Base-by-base conservation (phyloP, 2,329 filamentous ascomycete species). In the Neofusicoccum umdonicola region DNA sequence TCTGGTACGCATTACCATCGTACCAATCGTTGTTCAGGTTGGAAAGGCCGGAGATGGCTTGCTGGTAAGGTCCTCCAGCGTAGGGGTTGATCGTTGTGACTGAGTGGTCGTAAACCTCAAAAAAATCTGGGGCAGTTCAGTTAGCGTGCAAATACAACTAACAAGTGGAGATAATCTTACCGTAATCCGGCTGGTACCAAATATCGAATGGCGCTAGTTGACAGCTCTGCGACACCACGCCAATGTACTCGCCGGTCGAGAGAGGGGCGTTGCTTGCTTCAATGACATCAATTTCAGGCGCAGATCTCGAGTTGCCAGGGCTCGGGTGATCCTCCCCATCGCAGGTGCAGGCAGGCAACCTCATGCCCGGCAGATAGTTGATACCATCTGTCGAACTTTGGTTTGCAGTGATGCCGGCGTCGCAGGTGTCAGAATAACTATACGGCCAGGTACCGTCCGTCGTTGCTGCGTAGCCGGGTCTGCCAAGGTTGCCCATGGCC, bases 381-480 rank as follows among this genome's bases (percentile, higher is more conserved):
- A 90, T 77, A 41, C 89, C 89, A 72, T 90, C 88, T 0, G 84
- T 77, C 15, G 87, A 84, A 70, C 88, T 90, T 72, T 91, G 89
- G 70, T 91, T 91, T 6, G 87, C 82, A 1, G 89, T 91, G 68
- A 91, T 91, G 31, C 89, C 89, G 27, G 83, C 82, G 74, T 91
- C 89, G 70, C 89, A 91, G 48, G 83, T 76, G 69, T 90, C 83
- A 68, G 87, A 82, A 72, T 91, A 91, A 69, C 86, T 90, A 78
- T 91, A 91, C 0, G 89, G 89, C 89, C 89, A 91, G 74, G 90
- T 81, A 4, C 89, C 89, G 67, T 91, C 88, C 0, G 88, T 91
- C 1, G 88, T 90, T 9, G 87, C 85, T 37, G 86, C 82, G 74
- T 90, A 90, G 12, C 89, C 89, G 31, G 89, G 87, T 68, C 89